A percentile compares a stretch with the other conserved stretches of the same genome.
Evolutionary conservation across 768 basidiomycete genomes (phyloP).

Genomic region (Boletus bicolor): DNA sequence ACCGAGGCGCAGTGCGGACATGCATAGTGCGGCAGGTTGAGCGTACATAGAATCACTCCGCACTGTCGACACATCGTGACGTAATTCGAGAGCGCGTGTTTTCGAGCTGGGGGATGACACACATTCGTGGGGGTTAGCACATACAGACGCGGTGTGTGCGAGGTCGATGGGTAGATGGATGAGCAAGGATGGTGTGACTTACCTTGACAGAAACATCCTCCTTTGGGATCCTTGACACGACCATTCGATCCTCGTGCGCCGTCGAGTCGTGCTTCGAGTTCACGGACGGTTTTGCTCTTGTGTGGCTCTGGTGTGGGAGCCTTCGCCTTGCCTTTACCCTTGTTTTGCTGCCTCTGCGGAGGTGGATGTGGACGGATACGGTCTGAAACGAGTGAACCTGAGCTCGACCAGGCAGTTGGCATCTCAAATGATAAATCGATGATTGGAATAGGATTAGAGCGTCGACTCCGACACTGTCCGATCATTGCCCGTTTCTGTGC

Average conservation of each 20-base stretch:
- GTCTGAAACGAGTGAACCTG: slow-evolving; percentile 55
- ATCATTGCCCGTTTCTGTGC: neutral
- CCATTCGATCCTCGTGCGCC: slow-evolving; percentile 37
- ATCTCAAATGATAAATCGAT: neutral
- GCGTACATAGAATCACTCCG: slow-evolving; percentile 58
- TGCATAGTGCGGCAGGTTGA: slow-evolving; percentile 51
- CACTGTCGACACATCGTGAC: slow-evolving; percentile 54
- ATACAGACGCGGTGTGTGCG: neutral
- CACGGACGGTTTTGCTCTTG: slow-evolving; percentile 49
- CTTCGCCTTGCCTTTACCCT: slow-evolving; percentile 40
- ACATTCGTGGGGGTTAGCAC: neutral
- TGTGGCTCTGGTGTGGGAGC: slow-evolving; percentile 31
- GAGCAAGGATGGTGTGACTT: slow-evolving; percentile 1
- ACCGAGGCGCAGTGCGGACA: slow-evolving; percentile 52
- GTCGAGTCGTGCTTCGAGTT: slow-evolving; percentile 46
- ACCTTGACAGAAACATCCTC: slow-evolving; percentile 74
- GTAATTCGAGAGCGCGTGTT: slow-evolving; percentile 56
- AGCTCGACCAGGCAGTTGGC: slow-evolving; percentile 25
- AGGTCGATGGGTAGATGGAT: neutral
- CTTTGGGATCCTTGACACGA: slow-evolving; percentile 48
- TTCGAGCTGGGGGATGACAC: slow-evolving; percentile 41
- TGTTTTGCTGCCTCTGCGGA: slow-evolving; percentile 14
- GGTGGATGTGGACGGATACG: slow-evolving; percentile 38
- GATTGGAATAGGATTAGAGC: neutral
- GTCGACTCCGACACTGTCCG: too few species aligned